These are phyloP conservation scores for Globisporangium yorkense DNA, from an alignment of 352 stramenopile genomes.

Conservation along the genomic window DNA sequence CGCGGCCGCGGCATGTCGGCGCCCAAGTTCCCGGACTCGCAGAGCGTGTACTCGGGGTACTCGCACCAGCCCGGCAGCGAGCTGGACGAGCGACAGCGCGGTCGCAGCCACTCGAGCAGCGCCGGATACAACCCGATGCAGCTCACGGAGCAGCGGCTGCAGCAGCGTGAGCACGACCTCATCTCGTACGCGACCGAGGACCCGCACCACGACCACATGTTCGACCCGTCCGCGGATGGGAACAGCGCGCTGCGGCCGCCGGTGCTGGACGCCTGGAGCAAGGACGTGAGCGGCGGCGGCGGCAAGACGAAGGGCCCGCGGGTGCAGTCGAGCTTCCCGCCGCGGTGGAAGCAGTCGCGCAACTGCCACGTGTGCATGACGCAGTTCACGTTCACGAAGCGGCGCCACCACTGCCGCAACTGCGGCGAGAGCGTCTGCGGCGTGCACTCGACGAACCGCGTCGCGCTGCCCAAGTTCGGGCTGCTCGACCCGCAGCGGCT, in stretches of 20 bases:
- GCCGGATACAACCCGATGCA: constrained; percentile 33
- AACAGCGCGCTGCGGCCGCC: constrained; percentile 4
- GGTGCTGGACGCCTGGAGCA: constrained; percentile 7
- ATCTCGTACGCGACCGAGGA: constrained; percentile 52
- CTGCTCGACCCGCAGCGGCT: constrained; percentile 67
- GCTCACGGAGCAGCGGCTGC: constrained; percentile 57
- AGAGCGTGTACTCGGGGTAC: constrained; percentile 30
- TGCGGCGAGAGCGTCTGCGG: constrained; percentile 73
- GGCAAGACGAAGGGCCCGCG: constrained; percentile 15
- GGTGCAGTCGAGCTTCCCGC: constrained; percentile 52
- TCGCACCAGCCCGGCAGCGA: constrained; percentile 14
- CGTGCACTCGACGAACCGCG: constrained; percentile 72
- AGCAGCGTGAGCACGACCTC: constrained; percentile 52
- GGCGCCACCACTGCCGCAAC: constrained; percentile 80
- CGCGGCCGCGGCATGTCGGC: constrained; percentile 2
- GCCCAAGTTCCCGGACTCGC: constrained; percentile 6
- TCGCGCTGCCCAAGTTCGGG: constrained; percentile 67
- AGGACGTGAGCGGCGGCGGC: background rate
- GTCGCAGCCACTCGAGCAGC: constrained; percentile 18
- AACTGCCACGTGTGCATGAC: constrained; percentile 63
- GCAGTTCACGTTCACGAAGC: constrained; percentile 53
- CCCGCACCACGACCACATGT: constrained; percentile 23
- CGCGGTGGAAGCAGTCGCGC: constrained; percentile 70
- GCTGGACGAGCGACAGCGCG: constrained; percentile 5
- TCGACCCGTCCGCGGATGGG: constrained; percentile 7